Base-by-base conservation (phyloP, 2,329 filamentous ascomycete genomes). In the Pseudogymnoascus sp. region DNA sequence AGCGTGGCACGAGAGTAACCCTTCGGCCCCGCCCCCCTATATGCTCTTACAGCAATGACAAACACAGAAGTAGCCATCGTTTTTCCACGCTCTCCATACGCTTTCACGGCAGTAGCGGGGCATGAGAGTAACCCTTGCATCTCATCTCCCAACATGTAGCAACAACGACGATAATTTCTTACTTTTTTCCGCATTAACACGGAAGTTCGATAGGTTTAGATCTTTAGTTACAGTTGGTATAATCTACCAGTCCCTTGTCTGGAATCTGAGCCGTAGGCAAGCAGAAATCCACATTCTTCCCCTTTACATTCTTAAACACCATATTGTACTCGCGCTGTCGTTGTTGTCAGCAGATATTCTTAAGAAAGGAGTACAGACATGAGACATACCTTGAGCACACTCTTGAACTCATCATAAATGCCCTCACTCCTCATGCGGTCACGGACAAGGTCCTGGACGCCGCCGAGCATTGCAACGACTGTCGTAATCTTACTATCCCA, bases 401-500 rank as follows among this genome's bases (percentile, higher is more conserved):
- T 65, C 1, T 74, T 62, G 65, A 76, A 78, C n/a, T 74, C 72
- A 0, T 73, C 38, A 59, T 78, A 78, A 14, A 77, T 72, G 1
- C 71, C 71, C 18, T 78, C 75, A 0, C 63, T 62, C 66, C 72
- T 73, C 74, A 77, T 75, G 61, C 70, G 73, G 43, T 75, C 65
- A 3, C 76, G 71, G 3, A 77, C 76, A 21, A 77, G 67, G 43
- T 76, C 72, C 9, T 68, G 66, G 0, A 76, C 75, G 0, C 76
- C 77, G 1, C 75, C 76, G 3, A 78, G 66, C 0, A 78, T 67
- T 0, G 76, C 72, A 16, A 73, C 68, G 0, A 78, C 75, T 0
- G 75, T 79, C 8, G 75, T 75, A 6, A 78, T 68, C 62, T 79
- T 79, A 65, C 76, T 78, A 60, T 78, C 77, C 77, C 77, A 79